Evolutionary conservation across 2,329 filamentous ascomycete genomes (phyloP).

Genomic region (Curvularia spicifera): DNA sequence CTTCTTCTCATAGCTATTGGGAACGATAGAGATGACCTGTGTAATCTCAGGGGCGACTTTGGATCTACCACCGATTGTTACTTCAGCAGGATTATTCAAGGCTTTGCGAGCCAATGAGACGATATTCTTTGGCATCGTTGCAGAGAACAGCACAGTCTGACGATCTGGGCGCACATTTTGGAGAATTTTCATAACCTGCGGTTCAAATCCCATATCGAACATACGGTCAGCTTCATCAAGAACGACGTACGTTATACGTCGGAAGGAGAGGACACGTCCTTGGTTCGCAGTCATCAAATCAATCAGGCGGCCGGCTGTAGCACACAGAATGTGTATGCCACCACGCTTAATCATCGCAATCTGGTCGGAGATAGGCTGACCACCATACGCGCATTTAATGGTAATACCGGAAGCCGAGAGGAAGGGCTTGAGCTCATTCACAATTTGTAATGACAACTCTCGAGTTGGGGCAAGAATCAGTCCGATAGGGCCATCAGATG

Average conservation of each 20-base stretch:
- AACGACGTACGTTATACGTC: slow-evolving; percentile 89
- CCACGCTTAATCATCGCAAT: slow-evolving; percentile 96
- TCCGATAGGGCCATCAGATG: slow-evolving; percentile 84
- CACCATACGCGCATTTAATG: slow-evolving; percentile 91
- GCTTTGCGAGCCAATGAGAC: slow-evolving; percentile 89
- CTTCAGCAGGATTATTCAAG: slow-evolving; percentile 83
- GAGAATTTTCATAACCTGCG: slow-evolving; percentile 96
- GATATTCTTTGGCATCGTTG: slow-evolving; percentile 94
- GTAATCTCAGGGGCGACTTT: slow-evolving; percentile 76
- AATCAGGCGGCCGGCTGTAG: slow-evolving; percentile 93
- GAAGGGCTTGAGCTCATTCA: slow-evolving; percentile 93
- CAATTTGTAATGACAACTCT: slow-evolving; percentile 92
- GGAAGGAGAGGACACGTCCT: slow-evolving; percentile 90
- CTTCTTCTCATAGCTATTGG: slow-evolving; percentile 69
- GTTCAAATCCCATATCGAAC: slow-evolving; percentile 99
- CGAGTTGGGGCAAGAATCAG: slow-evolving; percentile 93
- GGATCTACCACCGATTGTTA: slow-evolving; percentile 86
- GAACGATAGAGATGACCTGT: slow-evolving; percentile 81
- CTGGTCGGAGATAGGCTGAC: slow-evolving; percentile 94
- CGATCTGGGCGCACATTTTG: slow-evolving; percentile 88
- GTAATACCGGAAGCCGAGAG: slow-evolving; percentile 83
- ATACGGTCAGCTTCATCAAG: slow-evolving; percentile 97
- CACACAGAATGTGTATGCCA: slow-evolving; percentile 86
- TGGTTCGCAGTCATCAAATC: slow-evolving; percentile 92
- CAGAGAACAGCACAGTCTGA: slow-evolving; percentile 94